Evolutionary conservation across 2,329 filamentous ascomycete species (phyloP).

Genomic region (Fusarium buharicum): DNA sequence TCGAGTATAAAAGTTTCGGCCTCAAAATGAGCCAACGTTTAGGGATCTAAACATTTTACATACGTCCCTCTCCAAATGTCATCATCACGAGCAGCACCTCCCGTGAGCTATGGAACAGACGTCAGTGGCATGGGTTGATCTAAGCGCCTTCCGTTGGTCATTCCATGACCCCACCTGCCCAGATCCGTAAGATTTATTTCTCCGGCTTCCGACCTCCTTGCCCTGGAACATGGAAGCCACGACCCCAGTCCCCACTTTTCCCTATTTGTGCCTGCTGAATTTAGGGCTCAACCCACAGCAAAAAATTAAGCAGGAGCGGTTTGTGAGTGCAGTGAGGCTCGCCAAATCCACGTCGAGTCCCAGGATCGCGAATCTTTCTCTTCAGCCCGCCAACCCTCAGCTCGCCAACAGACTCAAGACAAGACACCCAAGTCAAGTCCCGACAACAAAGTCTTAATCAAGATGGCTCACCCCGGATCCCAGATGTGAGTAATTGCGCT

Average conservation of each 20-base stretch:
- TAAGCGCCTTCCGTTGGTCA: slow-evolving; percentile 19
- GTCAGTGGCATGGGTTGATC: slow-evolving; percentile 36
- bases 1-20: no score
- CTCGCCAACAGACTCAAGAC: slow-evolving; percentile 47
- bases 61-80: background rate
- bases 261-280: slow-evolving; percentile 30
- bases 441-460: slow-evolving; percentile 53
- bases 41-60: no score
- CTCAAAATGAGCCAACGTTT: no score
- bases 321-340: slow-evolving; percentile 41
- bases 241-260: slow-evolving; percentile 9
- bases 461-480: slow-evolving; percentile 69
- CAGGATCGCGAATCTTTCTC: slow-evolving; percentile 48
- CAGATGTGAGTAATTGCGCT: slow-evolving; percentile 65
- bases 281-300: slow-evolving; percentile 52
- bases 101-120: slow-evolving; percentile 18
- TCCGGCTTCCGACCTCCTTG: slow-evolving; percentile 31
- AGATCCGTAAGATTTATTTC: slow-evolving; percentile 25
- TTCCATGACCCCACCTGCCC: background rate
- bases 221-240: no score
- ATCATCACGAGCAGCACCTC: slow-evolving; percentile 31
- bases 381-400: slow-evolving; percentile 51
- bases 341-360: slow-evolving; percentile 44
- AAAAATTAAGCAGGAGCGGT: slow-evolving; percentile 43
- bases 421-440: slow-evolving; percentile 42